These are phyloP conservation scores for Coemansia sp. DNA, from an alignment of 192 early-diverging fungal species.

Conservation along the genomic window DNA sequence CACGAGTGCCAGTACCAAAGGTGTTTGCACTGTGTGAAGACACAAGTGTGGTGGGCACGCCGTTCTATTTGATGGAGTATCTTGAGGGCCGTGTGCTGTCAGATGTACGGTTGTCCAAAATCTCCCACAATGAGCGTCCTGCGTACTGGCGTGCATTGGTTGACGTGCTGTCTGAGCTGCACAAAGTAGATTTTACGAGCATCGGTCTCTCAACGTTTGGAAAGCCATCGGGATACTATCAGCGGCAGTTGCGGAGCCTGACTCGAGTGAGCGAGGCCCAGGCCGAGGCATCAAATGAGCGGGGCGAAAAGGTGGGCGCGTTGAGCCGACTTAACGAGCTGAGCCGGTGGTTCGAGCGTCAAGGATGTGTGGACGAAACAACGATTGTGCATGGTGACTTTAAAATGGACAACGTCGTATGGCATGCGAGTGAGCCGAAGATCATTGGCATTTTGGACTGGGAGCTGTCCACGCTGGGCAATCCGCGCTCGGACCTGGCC, in stretches of 20 bases:
- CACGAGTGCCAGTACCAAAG: conserved; percentile 85
- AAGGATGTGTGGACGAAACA: conserved; percentile 69
- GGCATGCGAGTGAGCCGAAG: conserved; percentile 68
- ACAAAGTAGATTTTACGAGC: conserved; percentile 64
- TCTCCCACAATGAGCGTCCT: conserved; percentile 58
- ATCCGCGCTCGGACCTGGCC: conserved; percentile 88
- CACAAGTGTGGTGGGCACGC: conserved; percentile 76
- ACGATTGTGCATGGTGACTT: conserved; percentile 93
- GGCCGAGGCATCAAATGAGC: conserved; percentile 55
- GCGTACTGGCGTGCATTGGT: conserved; percentile 70
- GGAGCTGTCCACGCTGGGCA: conserved; percentile 88
- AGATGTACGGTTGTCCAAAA: conserved; percentile 59
- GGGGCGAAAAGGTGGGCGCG: conserved; percentile 63
- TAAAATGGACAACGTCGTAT: conserved; percentile 79
- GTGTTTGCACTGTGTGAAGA: conserved; percentile 90
- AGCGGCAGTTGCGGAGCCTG: conserved; percentile 78
- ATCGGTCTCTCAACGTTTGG: conserved; percentile 76
- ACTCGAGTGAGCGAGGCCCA: conserved; percentile 66
- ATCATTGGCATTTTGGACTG: conserved; percentile 92
- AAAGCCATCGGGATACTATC: conserved; percentile 69
- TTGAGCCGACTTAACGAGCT: conserved; percentile 70
- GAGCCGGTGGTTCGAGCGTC: conserved; percentile 69
- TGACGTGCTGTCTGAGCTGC: conserved; percentile 75
- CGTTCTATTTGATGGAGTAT: conserved; percentile 97
- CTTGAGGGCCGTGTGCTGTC: conserved; percentile 85